Conservation (phyloP, 495 filamentous ascomycete species). For the Recurvomyces mirabilis region DNA sequence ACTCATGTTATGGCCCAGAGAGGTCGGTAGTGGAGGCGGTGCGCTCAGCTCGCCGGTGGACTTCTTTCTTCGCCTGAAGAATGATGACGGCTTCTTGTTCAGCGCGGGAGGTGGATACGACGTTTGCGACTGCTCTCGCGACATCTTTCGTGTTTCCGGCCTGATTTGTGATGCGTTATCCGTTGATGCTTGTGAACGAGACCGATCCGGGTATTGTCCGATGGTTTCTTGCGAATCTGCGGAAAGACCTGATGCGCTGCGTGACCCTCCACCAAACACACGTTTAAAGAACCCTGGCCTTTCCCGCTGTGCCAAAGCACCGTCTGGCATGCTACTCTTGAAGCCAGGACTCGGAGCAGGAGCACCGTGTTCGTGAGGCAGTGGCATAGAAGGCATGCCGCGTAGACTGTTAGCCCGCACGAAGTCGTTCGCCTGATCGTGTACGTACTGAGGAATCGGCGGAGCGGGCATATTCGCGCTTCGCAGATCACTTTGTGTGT, state of each 20-base stretch:
- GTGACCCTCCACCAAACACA: conserved; percentile 51
- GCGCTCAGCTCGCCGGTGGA: conserved; percentile 54
- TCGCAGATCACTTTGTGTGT: conserved; percentile 18
- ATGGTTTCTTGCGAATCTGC: conserved; percentile 1
- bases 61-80: conserved; percentile 89
- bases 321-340: conserved; percentile 16
- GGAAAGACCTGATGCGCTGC: conserved; percentile 5
- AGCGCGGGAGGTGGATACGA: conserved; percentile 38
- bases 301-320: conserved; percentile 51
- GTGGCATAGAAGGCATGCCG: conserved; percentile 8
- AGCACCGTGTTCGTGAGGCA: conserved; percentile 3
- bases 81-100: conserved; percentile 81
- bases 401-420: conserved; percentile 24
- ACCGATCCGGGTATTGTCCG: conserved; percentile 3
- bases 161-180: neutral
- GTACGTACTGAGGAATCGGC: conserved; percentile 19
- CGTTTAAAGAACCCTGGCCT: conserved; percentile 84
- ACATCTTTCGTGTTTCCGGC: conserved; percentile 1
- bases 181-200: conserved; percentile 5
- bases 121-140: conserved; percentile 2
- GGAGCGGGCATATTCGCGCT: conserved; percentile 2
- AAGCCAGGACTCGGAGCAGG: conserved; percentile 3
- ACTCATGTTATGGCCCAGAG: conserved; percentile 21
- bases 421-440: conserved; percentile 30
- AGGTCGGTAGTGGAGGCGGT: conserved; percentile 32